Conservation (phyloP, 768 basidiomycete genomes). For the Boletus pseudo-olivaceus region DNA sequence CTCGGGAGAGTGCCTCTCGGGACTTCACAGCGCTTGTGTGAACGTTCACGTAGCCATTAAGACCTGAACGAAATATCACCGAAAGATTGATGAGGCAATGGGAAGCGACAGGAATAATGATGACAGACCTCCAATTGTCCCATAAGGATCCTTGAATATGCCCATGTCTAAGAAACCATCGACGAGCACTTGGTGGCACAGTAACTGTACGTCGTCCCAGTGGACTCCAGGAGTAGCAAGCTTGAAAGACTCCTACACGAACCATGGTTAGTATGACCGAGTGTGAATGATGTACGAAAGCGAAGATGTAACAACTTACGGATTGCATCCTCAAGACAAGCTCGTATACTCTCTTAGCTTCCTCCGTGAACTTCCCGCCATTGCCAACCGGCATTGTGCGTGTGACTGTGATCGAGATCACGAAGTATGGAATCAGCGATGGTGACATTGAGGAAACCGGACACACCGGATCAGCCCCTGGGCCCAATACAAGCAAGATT, state of each 20-base stretch:
- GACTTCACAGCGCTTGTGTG: constrained; percentile 6
- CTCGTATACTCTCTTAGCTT: constrained; percentile 79
- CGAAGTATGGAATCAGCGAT: constrained; percentile 1
- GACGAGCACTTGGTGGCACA: constrained; percentile 80
- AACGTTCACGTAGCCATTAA: neutral
- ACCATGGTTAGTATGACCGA: neutral
- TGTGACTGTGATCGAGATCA: constrained; percentile 53
- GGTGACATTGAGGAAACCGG: neutral
- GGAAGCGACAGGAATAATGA: neutral
- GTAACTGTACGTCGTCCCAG: constrained; percentile 86
- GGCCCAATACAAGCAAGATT: neutral
- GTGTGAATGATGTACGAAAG: neutral
- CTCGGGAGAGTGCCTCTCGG: constrained; percentile 29
- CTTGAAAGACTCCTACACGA: constrained; percentile 62
- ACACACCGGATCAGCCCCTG: neutral
- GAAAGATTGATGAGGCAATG: neutral
- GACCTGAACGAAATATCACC: neutral
- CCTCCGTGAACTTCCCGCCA: constrained; percentile 80
- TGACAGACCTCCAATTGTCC: constrained; percentile 4
- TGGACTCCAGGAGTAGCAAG: constrained; percentile 73
- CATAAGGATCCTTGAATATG: constrained; percentile 74
- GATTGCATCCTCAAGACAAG: constrained; percentile 90
- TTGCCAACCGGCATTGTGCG: constrained; percentile 94
- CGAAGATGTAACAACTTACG: constrained; percentile 34
- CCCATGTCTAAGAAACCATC: constrained; percentile 79